Evolutionary conservation across 2,329 filamentous ascomycete species (phyloP), one percentile per base, ranked within the genome.

Genomic region (Elsinoe perseae): DNA sequence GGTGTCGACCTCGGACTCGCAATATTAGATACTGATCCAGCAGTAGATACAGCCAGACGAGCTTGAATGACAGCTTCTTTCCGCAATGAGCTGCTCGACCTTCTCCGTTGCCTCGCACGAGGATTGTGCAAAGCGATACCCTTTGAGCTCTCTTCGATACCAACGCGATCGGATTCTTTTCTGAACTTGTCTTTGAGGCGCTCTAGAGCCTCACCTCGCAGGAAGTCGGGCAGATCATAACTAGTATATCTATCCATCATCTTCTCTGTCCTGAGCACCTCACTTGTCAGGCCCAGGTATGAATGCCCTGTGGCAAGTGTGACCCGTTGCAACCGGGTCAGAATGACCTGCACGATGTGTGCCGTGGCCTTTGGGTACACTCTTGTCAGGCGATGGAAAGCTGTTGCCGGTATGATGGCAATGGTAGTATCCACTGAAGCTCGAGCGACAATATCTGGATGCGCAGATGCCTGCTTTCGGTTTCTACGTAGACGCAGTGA

Each of bases 401-500:
- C 95, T 67, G 90, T 95, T 0, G 93, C 93, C 1, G 95, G 95
- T 57, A 98, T 98, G 61, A 98, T 95, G 4, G 93, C 93, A 70
- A 98, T 96, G 0, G 95, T 98, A 0, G 93, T 98, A 68, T 98
- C 95, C 21, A 95, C 87, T 14, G 90, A 95, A 4, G 93, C 93
- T 61, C 93, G 82, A n/a, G 92, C 93, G 61, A 98, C 89, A 60
- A 98, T 93, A 66, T 98, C 93, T 9, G 93, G 93, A 71, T 98
- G 93, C 0, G 89, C 90, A 12, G 93, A 97, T 61, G 85, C 86
- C 9, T 82, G 63, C 59, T 69, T 75, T 20, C 43, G 55, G n/a
- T 28, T 56, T 18, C 46, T 57, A 6, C 28, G 5, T 4, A n/a
- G 7, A 3, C 52, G 36, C 6, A 25, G 38, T 25, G 57, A 46